These are phyloP conservation scores for Tolypocladium ophioglossoides DNA, from an alignment of 2,329 filamentous ascomycete species.

Conservation along the genomic window DNA sequence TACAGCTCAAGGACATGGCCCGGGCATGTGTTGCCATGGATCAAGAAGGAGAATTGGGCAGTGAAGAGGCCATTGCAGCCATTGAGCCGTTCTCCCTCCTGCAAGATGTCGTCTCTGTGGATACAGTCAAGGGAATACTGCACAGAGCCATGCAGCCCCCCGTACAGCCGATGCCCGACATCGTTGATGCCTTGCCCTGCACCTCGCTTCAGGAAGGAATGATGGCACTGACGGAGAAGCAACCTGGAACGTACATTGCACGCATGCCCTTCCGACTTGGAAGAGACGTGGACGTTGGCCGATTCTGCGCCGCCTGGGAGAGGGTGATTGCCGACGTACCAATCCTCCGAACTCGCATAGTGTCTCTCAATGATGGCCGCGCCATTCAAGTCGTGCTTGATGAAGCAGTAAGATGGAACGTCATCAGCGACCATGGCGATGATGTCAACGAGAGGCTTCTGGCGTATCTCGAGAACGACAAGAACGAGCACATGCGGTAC, in stretches of 20 bases:
- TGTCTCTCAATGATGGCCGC: not conserved
- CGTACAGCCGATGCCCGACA: conserved; percentile 1
- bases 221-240: conserved; percentile 13
- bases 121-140: not conserved
- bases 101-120: not conserved
- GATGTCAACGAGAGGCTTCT: not conserved
- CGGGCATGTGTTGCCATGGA: not conserved
- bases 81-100: conserved; percentile 6
- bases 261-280: not conserved
- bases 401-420: not conserved
- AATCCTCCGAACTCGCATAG: conserved; percentile 4
- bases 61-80: not conserved
- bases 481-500: not conserved
- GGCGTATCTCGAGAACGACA: not conserved
- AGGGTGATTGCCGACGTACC: not conserved
- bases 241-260: conserved; percentile 1
- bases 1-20: not conserved
- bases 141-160: conserved; percentile 3
- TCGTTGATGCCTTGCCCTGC: conserved; percentile 22
- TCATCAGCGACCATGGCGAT: not conserved
- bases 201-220: conserved; percentile 22
- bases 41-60: not conserved
- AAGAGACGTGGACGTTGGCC: not conserved
- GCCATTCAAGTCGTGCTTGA: conserved; percentile 2
- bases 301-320: not conserved